Conservation (phyloP, 2,329 filamentous ascomycete genomes). For the Thermothelomyces thermophilus region DNA sequence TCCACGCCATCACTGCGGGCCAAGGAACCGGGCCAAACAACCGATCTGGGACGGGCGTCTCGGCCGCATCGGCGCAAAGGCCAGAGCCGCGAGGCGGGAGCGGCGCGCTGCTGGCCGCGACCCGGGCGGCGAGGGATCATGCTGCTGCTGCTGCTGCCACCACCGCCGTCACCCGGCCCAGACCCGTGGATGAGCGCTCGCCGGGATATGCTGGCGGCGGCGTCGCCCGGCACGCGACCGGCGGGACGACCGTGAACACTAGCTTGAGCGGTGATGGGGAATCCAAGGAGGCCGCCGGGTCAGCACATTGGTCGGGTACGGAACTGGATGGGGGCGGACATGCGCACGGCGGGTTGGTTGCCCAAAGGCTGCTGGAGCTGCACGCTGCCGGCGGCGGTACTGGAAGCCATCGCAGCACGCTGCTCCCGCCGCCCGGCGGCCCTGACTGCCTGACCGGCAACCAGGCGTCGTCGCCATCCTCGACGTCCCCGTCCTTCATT, state of each 20-base stretch:
- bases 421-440: constrained; percentile 19
- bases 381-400: constrained; percentile 1
- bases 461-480: constrained; percentile 26
- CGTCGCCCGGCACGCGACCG: constrained; percentile 13
- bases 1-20: background rate
- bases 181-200: background rate
- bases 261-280: constrained; percentile 19
- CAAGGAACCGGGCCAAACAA: background rate
- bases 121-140: constrained; percentile 29
- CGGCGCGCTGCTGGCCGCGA: constrained; percentile 22
- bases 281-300: constrained; percentile 4
- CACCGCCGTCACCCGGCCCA: constrained; percentile 22
- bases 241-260: constrained; percentile 12
- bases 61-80: too few species aligned
- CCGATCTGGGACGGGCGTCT: too few species aligned
- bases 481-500: constrained; percentile 52
- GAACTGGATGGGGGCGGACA: constrained; percentile 3
- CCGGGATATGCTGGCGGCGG: background rate
- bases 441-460: constrained; percentile 30
- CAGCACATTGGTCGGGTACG: background rate
- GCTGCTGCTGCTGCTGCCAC: background rate
- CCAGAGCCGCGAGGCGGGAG: background rate
- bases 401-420: background rate
- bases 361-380: constrained; percentile 26
- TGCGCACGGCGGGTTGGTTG: constrained; percentile 18